Conservation (phyloP, 768 basidiomycete species). For the Mycena vitilis region DNA sequence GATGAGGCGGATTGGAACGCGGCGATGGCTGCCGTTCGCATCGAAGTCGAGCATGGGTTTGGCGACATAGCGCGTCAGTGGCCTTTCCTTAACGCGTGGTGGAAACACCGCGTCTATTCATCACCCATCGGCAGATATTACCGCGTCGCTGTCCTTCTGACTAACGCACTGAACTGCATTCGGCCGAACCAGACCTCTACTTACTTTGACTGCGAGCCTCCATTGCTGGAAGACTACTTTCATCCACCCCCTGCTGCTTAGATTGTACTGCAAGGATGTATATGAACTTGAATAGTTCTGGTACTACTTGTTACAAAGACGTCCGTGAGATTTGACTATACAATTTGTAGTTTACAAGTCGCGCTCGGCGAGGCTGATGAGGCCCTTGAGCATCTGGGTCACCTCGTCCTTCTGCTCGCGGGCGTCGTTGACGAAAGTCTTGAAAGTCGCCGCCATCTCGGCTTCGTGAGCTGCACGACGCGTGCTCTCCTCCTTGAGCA, state of each 20-base stretch:
- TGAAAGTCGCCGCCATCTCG: background rate
- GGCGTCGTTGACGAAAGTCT: slow-evolving; percentile 12
- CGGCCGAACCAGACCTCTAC: slow-evolving; percentile 40
- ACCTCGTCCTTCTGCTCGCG: slow-evolving; percentile 6
- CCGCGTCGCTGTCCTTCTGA: slow-evolving; percentile 39
- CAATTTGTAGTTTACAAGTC: background rate
- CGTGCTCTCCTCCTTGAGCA: slow-evolving; percentile 16
- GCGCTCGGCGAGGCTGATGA: background rate
- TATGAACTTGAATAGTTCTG: too few relatives aligned
- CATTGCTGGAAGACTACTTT: slow-evolving; percentile 22
- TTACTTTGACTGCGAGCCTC: slow-evolving; percentile 36
- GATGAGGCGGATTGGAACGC: slow-evolving; percentile 38
- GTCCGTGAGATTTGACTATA: too few relatives aligned
- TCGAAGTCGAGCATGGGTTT: slow-evolving; percentile 46
- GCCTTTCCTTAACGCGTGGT: slow-evolving; percentile 41
- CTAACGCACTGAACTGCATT: slow-evolving; percentile 41
- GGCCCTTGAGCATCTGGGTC: background rate
- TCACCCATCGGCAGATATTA: slow-evolving; percentile 44
- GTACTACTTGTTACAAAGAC: too few relatives aligned
- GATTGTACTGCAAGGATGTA: background rate
- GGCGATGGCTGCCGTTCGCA: slow-evolving; percentile 38
- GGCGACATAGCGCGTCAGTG: slow-evolving; percentile 36
- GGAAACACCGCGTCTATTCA: slow-evolving; percentile 34
- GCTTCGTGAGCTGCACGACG: slow-evolving; percentile 18
- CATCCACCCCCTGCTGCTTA: slow-evolving; percentile 14